These are phyloP conservation scores for Diaporthe ilicicola DNA, from an alignment of 2,329 filamentous ascomycete genomes.

Conservation along the genomic window DNA sequence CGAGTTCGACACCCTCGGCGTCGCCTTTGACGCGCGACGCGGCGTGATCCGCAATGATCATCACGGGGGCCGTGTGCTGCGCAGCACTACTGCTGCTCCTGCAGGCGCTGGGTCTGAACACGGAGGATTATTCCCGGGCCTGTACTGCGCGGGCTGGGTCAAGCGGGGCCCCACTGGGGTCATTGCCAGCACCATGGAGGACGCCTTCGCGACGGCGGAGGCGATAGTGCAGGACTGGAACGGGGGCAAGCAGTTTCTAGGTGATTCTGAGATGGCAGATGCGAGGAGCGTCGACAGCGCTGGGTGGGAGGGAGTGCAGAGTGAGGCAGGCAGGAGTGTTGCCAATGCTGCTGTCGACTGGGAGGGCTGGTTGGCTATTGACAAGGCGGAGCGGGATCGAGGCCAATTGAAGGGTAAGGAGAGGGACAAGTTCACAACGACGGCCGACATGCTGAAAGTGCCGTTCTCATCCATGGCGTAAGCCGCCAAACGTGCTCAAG, in stretches of 20 bases:
- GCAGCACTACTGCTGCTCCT: slow-evolving; percentile 45
- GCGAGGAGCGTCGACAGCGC: slow-evolving; percentile 29
- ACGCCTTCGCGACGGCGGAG: slow-evolving; percentile 90
- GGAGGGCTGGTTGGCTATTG: slow-evolving; percentile 86
- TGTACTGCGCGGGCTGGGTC: slow-evolving; percentile 97
- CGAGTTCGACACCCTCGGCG: slow-evolving; percentile 76
- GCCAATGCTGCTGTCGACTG: slow-evolving; percentile 66
- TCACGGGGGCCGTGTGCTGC: slow-evolving; percentile 71
- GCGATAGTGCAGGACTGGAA: slow-evolving; percentile 82
- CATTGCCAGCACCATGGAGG: slow-evolving; percentile 94
- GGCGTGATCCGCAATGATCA: slow-evolving; percentile 88
- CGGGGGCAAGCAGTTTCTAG: slow-evolving; percentile 51
- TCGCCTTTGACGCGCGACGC: slow-evolving; percentile 77
- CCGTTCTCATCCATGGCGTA: slow-evolving; percentile 18
- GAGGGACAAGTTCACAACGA: slow-evolving; percentile 74
- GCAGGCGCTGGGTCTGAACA: neutral
- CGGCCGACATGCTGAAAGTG: slow-evolving; percentile 62
- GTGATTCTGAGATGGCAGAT: slow-evolving; percentile 31
- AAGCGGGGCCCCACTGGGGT: slow-evolving; percentile 95
- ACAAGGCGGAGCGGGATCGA: slow-evolving; percentile 75
- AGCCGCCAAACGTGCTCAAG: neutral
- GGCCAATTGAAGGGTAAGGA: slow-evolving; percentile 77
- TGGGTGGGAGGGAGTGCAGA: slow-evolving; percentile 82
- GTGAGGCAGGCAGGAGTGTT: slow-evolving; percentile 56
- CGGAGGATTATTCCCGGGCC: slow-evolving; percentile 60